Base-by-base conservation (phyloP, 768 basidiomycete genomes). In the Fomitopsis pulvina region DNA sequence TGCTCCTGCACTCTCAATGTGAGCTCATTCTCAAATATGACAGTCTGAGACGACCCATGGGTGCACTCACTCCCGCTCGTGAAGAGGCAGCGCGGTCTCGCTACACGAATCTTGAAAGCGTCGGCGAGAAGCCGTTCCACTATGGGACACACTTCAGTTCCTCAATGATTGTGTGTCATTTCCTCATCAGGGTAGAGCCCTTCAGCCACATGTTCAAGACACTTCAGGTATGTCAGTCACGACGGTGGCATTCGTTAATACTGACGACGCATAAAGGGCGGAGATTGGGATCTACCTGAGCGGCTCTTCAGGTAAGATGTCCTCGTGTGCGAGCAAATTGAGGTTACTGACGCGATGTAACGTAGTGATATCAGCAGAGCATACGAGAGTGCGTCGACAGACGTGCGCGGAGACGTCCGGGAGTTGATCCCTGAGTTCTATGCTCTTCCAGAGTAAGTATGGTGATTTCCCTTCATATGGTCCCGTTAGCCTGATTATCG, bases 151-250 rank as follows among this genome's bases (percentile, higher is more conserved):
- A 97, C 63, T 97, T 93, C 61, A 91, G 88, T 61, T 94, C 92
- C 9, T 94, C 92, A 2, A 96, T 96, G 93, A 95, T 92, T 51
- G 89, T 93, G 40, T 94, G 92, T 69, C 92, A 95, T 57, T 96
- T 88, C 69, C 68, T 95, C 57, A 94, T 97, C 48, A 78, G 94
- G 20, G 69, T 94, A 58, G 81, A 85, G 12, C 94, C 94, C 0
- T 97, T 87, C 63, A 94, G 92, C 22, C 83, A 86, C 60, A 94
- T 95, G 85, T 97, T 94, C 75, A 91, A 93, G 68, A 91, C 88
- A 2, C 67, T 96, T 27, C 81, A 83, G 71, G 79, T 77, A 46
- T 52, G 70, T 50, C 16, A n/a, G n/a, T n/a, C n/a, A n/a, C n/a
- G n/a, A n/a, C n/a, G n/a, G n/a, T n/a, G n/a, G n/a, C n/a, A n/a